These are phyloP conservation scores for Nyctanthes arbortristis DNA, from an alignment of 257 asterid genomes.

Conservation along the genomic window DNA sequence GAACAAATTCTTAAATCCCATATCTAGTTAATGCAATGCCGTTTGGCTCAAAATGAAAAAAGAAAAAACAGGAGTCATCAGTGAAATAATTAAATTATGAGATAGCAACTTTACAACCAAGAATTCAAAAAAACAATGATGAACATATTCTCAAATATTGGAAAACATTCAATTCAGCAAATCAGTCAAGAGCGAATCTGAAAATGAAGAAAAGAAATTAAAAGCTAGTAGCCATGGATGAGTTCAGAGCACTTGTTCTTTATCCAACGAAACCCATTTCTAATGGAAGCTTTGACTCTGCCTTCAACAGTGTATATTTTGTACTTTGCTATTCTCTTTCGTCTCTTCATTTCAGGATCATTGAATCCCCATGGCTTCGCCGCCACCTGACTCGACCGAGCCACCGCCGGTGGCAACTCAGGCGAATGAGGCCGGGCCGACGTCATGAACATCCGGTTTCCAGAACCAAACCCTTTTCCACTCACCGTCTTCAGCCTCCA, in stretches of 20 bases:
- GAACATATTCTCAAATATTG: too few relatives aligned
- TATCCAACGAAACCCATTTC: constrained; percentile 72
- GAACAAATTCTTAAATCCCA: too few relatives aligned
- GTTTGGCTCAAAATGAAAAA: too few relatives aligned
- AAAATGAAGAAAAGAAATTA: background rate
- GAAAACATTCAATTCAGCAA: background rate
- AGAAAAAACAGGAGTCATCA: too few relatives aligned
- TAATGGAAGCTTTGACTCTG: constrained; percentile 68
- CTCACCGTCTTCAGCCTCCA: constrained; percentile 7
- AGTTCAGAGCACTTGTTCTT: constrained; percentile 69
- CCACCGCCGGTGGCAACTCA: constrained; percentile 22
- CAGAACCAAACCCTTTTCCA: constrained; percentile 17
- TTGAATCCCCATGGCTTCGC: constrained; percentile 64
- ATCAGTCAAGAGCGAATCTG: background rate
- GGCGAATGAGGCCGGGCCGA: constrained; percentile 28
- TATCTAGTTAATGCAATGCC: too few relatives aligned
- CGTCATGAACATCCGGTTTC: constrained; percentile 12
- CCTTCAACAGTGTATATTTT: constrained; percentile 78
- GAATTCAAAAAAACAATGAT: too few relatives aligned
- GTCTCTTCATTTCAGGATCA: constrained; percentile 70
- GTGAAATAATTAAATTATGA: too few relatives aligned
- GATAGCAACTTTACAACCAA: too few relatives aligned
- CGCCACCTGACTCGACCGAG: constrained; percentile 24
- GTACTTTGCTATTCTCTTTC: constrained; percentile 70
- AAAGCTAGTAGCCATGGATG: constrained; percentile 59